phyloP scores from a whole-genome alignment of 495 filamentous ascomycete genomes.

The Corynascus novoguineensis region DNA sequence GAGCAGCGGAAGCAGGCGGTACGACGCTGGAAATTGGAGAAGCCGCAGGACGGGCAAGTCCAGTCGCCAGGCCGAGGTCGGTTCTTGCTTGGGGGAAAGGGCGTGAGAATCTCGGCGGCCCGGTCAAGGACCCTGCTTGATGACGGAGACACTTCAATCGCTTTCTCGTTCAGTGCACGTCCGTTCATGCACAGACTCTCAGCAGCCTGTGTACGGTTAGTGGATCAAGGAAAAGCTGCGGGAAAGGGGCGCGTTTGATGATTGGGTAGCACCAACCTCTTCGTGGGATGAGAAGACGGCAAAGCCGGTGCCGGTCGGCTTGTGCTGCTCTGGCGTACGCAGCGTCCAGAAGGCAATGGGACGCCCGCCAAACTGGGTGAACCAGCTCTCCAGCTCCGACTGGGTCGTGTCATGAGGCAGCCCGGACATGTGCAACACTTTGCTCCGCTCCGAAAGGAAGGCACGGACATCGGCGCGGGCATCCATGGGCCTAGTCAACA shows the following conservation, averaged over 20 bases:
- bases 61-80: constrained; percentile 94
- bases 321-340: constrained; percentile 95
- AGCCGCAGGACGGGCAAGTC: constrained; percentile 93
- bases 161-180: constrained; percentile 94
- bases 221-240: not conserved
- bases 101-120: constrained; percentile 88
- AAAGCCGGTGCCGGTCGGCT: constrained; percentile 95
- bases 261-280: constrained; percentile 59
- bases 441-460: constrained; percentile 90
- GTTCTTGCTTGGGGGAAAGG: constrained; percentile 98
- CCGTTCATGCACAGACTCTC: constrained; percentile 99
- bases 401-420: constrained; percentile 97
- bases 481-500: constrained; percentile 92
- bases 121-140: constrained; percentile 93
- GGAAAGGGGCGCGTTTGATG: too few relatives aligned
- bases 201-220: constrained; percentile 58
- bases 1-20: constrained; percentile 99
- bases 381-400: constrained; percentile 97
- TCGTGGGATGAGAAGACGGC: constrained; percentile 98
- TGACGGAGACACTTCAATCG: constrained; percentile 94
- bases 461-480: constrained; percentile 94
- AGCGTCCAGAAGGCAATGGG: constrained; percentile 99
- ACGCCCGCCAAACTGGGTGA: constrained; percentile 94
- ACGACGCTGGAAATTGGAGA: constrained; percentile 93
- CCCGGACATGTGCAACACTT: constrained; percentile 95